Percentiles rank a stretch among this genome's conserved stretches.
phyloP scores from a whole-genome alignment of 2,329 filamentous ascomycete species.

The Microsporum ferrugineum region DNA sequence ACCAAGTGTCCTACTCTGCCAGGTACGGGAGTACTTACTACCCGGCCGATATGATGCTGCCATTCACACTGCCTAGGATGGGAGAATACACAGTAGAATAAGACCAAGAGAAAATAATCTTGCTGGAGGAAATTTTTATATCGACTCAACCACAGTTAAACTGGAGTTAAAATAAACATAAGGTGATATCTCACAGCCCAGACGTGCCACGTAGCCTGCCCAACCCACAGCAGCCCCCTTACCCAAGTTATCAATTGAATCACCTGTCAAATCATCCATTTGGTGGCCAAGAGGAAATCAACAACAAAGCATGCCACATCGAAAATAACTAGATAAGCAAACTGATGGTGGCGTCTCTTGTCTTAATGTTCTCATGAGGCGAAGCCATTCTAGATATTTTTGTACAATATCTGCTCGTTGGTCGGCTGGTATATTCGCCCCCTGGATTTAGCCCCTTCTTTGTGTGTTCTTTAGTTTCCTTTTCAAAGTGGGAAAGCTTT shows the following conservation, averaged over 20 bases:
- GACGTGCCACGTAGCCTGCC: constrained; percentile 3
- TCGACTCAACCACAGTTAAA: neutral
- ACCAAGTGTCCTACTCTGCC: neutral
- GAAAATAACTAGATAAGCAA: neutral
- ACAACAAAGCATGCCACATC: neutral
- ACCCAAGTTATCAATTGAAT: neutral
- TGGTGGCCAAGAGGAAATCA: neutral
- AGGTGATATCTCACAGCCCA: constrained; percentile 1
- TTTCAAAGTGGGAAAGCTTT: neutral
- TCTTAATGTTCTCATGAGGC: neutral
- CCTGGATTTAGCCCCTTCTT: neutral
- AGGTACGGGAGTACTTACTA: neutral
- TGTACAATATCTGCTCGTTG: neutral
- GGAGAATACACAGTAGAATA: neutral
- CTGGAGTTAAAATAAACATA: constrained; percentile 5
- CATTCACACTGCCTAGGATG: neutral
- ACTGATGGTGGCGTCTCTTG: neutral
- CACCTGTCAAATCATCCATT: neutral
- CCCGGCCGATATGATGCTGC: neutral
- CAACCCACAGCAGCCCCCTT: neutral
- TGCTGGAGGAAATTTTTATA: neutral
- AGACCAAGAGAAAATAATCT: neutral
- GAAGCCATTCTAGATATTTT: neutral
- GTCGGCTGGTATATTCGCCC: neutral
- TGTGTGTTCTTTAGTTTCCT: neutral